Conservation (phyloP, 169 alveolate genomes). For the Ichthyophthirius multifiliis region DNA sequence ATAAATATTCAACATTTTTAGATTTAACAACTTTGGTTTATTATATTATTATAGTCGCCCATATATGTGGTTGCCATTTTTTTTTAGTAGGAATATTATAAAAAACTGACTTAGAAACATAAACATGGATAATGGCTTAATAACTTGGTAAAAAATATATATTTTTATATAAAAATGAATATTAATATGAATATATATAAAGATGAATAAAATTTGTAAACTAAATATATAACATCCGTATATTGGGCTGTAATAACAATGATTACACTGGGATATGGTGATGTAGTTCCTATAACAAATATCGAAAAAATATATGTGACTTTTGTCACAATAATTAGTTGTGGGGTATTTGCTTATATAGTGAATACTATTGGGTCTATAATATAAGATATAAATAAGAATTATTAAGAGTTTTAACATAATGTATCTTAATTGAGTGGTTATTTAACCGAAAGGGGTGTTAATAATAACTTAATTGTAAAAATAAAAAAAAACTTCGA, state of each 20-base stretch:
- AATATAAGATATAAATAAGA: constrained; percentile 25
- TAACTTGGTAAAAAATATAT: neutral
- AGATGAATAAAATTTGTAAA: neutral
- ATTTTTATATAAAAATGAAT: neutral
- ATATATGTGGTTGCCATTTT: neutral
- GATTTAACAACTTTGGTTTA: neutral
- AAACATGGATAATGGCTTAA: neutral
- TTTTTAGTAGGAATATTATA: neutral
- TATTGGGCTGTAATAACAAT: constrained; percentile 74
- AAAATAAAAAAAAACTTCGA: constrained; percentile 52
- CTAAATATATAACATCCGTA: constrained; percentile 45
- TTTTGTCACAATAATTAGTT: constrained; percentile 40
- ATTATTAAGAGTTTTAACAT: constrained; percentile 15
- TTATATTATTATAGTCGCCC: neutral
- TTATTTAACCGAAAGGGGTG: constrained; percentile 33
- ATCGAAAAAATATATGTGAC: constrained; percentile 48
- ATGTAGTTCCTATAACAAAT: constrained; percentile 49
- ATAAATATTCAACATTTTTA: neutral
- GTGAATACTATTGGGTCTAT: constrained; percentile 57
- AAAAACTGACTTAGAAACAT: neutral
- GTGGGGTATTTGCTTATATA: constrained; percentile 61
- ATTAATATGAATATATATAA: neutral
- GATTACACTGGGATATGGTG: constrained; percentile 82
- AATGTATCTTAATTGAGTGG: constrained; percentile 36
- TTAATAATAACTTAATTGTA: constrained; percentile 32